phyloP scores from a whole-genome alignment of 495 filamentous ascomycete species.

The Penicillium simplicissimum region DNA sequence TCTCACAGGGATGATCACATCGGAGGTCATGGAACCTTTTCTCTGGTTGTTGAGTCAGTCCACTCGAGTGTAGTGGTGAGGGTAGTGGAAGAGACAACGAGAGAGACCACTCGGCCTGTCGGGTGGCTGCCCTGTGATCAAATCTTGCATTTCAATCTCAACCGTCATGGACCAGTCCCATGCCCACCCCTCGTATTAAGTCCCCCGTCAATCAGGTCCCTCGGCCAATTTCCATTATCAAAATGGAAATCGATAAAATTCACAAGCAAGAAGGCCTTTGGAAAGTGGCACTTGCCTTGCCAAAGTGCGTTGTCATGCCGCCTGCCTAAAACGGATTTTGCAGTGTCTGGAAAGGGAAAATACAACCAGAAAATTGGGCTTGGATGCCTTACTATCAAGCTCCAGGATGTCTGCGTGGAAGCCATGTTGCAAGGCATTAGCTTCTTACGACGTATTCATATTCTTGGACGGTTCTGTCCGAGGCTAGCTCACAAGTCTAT shows the following conservation, averaged over 20 bases:
- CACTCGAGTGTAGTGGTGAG: too few species aligned
- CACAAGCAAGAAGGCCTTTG: neutral
- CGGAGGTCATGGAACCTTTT: conserved; percentile 16
- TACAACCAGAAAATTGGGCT: neutral
- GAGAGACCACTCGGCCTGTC: neutral
- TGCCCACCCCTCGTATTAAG: conserved; percentile 1
- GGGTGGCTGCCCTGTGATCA: neutral
- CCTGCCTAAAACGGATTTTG: neutral
- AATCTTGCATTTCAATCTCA: neutral
- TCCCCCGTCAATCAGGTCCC: neutral
- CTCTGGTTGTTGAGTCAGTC: neutral
- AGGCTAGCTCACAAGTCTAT: neutral
- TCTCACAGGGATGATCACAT: neutral
- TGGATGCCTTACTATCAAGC: neutral
- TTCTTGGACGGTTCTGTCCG: neutral
- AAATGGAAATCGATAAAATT: neutral
- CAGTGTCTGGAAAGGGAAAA: neutral
- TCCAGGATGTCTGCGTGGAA: neutral
- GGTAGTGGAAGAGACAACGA: neutral
- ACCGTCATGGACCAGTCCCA: neutral
- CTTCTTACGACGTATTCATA: neutral
- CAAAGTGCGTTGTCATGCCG: neutral
- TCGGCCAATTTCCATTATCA: neutral
- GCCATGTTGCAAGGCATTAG: neutral
- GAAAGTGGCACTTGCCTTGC: neutral